These are phyloP conservation scores for Sinapis alba DNA, from an alignment of 441 rosid species.

Conservation along the genomic window DNA sequence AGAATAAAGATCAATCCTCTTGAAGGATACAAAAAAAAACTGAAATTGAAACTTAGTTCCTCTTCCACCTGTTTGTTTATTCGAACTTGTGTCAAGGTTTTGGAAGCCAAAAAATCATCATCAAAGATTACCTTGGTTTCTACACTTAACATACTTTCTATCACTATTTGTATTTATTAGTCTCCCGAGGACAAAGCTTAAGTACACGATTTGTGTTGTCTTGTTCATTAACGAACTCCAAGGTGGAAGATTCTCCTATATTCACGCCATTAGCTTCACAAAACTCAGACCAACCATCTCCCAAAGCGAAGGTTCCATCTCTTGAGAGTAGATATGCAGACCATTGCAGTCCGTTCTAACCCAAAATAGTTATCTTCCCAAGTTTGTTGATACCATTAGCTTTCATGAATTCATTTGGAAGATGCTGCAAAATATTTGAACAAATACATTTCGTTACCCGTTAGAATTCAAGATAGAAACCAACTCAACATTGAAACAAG, in stretches of 20 bases:
- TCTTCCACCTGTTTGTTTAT: too few relatives aligned
- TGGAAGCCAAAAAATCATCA: too few relatives aligned
- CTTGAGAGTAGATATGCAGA: neutral
- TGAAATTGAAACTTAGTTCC: too few relatives aligned
- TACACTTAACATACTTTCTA: too few relatives aligned
- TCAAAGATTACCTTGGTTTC: too few relatives aligned
- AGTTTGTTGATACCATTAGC: neutral
- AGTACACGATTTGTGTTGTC: neutral
- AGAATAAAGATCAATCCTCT: too few relatives aligned
- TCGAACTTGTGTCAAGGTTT: too few relatives aligned
- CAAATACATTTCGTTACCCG: neutral
- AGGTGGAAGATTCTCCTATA: conserved; percentile 9
- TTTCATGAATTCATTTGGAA: conserved; percentile 20
- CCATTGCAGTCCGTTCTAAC: neutral
- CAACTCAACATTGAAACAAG: neutral
- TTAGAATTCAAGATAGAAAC: neutral
- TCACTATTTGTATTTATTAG: too few relatives aligned
- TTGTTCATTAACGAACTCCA: neutral
- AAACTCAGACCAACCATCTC: conserved; percentile 25
- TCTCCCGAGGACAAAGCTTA: conserved; percentile 3
- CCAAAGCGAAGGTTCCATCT: conserved; percentile 17
- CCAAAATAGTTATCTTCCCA: conserved; percentile 22
- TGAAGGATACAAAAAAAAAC: neutral
- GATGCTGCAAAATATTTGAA: neutral
- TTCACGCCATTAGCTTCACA: conserved; percentile 34